These are phyloP conservation scores for Arachis stenosperma DNA, from an alignment of 306 rosid genomes.

Conservation along the genomic window DNA sequence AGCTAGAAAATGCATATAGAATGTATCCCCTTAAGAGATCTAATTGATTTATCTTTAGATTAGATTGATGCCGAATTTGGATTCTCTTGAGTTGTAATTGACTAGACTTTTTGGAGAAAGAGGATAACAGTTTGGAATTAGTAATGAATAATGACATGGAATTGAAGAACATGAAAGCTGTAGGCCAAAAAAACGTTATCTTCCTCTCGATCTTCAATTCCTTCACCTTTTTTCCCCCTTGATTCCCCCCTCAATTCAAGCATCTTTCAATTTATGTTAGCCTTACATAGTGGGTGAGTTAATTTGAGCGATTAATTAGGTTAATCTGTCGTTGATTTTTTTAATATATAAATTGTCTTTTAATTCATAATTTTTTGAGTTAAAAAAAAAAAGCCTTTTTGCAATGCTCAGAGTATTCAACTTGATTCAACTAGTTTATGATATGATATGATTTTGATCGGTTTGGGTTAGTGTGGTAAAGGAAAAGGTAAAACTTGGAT, in stretches of 20 bases:
- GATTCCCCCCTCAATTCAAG: constrained; percentile 39
- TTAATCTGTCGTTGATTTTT: no score
- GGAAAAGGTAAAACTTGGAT: no score
- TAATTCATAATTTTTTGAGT: no score
- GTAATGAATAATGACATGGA: constrained; percentile 5
- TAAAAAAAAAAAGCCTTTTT: no score
- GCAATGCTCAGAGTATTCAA: no score
- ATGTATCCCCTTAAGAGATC: constrained; percentile 13
- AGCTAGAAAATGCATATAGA: constrained; percentile 17
- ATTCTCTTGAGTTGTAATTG: constrained; percentile 26
- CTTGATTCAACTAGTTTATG: no score
- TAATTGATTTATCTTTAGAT: background rate
- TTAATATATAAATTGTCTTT: no score
- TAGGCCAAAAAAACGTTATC: constrained; percentile 22
- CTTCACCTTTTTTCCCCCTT: constrained; percentile 15
- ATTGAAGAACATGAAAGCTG: constrained; percentile 38
- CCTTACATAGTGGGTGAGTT: no score
- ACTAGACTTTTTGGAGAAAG: constrained; percentile 18
- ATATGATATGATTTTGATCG: no score
- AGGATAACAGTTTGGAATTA: constrained; percentile 10
- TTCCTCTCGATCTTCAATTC: constrained; percentile 9
- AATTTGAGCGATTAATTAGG: no score
- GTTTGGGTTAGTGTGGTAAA: no score
- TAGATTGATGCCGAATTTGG: constrained; percentile 15
- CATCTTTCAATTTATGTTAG: constrained; percentile 15